phyloP scores from a whole-genome alignment of 441 rosid species.

The Pelargonium australe region DNA sequence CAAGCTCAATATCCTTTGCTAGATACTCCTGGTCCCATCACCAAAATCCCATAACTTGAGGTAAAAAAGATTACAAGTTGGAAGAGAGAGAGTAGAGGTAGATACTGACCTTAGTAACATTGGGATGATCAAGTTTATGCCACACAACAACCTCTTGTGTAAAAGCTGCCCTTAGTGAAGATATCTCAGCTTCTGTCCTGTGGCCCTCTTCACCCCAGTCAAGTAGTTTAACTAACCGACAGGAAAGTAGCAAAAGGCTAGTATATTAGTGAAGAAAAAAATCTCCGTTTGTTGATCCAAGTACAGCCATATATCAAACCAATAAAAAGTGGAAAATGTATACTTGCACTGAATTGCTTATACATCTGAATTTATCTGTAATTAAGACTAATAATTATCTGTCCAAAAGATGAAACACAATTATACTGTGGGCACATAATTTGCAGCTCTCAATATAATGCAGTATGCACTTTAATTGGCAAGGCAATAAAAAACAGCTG shows the following conservation, averaged over 20 bases:
- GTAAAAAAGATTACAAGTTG: background rate
- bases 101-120: slow-evolving; percentile 77
- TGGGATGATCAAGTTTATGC: slow-evolving; percentile 94
- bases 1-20: background rate
- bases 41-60: background rate
- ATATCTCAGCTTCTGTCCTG: slow-evolving; percentile 80
- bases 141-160: slow-evolving; percentile 76
- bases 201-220: slow-evolving; percentile 99
- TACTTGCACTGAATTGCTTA: too few species aligned
- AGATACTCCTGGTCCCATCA: background rate
- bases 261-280: background rate
- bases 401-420: background rate
- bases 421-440: slow-evolving; percentile 4
- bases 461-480: slow-evolving; percentile 12
- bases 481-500: slow-evolving; percentile 31
- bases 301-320: too few species aligned
- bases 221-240: slow-evolving; percentile 68
- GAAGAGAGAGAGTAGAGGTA: background rate
- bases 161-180: slow-evolving; percentile 44
- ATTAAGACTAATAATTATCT: background rate
- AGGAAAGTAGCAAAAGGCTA: slow-evolving; percentile 10
- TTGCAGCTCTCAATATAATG: slow-evolving; percentile 18
- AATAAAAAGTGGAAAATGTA: too few species aligned
- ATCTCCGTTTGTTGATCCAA: too few species aligned
- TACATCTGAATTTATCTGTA: background rate